Evolutionary conservation across 164 flowering plant species (phyloP).

Genomic region (Litsea cubeba): DNA sequence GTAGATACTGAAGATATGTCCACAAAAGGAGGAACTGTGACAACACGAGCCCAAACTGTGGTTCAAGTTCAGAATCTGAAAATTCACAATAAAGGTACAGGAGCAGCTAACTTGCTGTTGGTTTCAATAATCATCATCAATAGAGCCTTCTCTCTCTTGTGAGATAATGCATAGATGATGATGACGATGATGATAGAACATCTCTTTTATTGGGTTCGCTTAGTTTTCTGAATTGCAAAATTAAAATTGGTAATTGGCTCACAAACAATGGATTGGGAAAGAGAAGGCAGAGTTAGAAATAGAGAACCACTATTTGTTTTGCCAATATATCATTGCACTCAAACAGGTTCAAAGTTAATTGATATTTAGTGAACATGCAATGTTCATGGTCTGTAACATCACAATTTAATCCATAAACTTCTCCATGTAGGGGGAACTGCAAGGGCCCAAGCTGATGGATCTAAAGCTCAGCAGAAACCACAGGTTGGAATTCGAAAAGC

Average conservation of each 20-base stretch:
- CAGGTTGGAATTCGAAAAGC: slow-evolving; percentile 42
- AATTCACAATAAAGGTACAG: slow-evolving; percentile 26
- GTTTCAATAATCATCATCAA: background rate
- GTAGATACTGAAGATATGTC: background rate
- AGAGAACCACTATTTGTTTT: background rate
- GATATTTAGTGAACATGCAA: no score
- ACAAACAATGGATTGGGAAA: background rate
- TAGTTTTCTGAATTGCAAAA: no score
- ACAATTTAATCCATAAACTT: background rate
- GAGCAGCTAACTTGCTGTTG: background rate
- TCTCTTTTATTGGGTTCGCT: no score
- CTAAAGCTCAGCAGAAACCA: slow-evolving; percentile 31
- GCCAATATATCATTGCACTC: no score
- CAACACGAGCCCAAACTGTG: slow-evolving; percentile 19
- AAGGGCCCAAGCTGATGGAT: slow-evolving; percentile 15
- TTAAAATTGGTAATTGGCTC: background rate
- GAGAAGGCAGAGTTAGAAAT: no score
- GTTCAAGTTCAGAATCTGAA: slow-evolving; percentile 33
- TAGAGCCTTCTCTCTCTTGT: background rate
- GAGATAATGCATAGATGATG: background rate
- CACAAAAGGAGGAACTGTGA: slow-evolving; percentile 19
- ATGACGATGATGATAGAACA: background rate
- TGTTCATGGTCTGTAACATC: background rate
- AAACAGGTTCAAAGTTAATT: no score
- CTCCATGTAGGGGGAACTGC: slow-evolving; percentile 11